Evolutionary conservation across 2,329 filamentous ascomycete genomes (phyloP).

Genomic region (Aspergillus floridensis): DNA sequence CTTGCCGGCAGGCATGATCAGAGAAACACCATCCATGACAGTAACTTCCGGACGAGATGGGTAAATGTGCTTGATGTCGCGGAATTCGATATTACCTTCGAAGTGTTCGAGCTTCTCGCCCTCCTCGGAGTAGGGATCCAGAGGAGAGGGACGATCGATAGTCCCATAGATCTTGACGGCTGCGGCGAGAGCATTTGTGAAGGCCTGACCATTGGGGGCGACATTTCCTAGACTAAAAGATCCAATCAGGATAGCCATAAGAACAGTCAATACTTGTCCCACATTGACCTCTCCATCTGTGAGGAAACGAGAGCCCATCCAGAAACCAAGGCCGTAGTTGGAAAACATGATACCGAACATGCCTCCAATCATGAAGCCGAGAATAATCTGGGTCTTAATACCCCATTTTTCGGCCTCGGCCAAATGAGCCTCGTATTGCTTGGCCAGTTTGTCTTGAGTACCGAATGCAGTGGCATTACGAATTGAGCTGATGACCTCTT

Average conservation of each 20-base stretch:
- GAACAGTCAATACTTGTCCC: slow-evolving; percentile 73
- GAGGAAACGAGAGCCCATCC: slow-evolving; percentile 77
- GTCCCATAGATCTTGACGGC: slow-evolving; percentile 90
- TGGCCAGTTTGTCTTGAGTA: slow-evolving; percentile 86
- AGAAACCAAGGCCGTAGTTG: slow-evolving; percentile 85
- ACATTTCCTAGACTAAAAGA: slow-evolving; percentile 88
- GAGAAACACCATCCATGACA: slow-evolving; percentile 79
- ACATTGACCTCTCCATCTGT: slow-evolving; percentile 64
- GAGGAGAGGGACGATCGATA: slow-evolving; percentile 81
- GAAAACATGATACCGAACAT: slow-evolving; percentile 84
- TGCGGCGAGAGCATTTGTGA: slow-evolving; percentile 77
- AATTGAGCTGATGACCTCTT: slow-evolving; percentile 92
- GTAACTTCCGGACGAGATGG: slow-evolving; percentile 86
- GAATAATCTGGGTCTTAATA: slow-evolving; percentile 67
- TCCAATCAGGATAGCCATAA: slow-evolving; percentile 89
- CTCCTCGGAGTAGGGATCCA: slow-evolving; percentile 69
- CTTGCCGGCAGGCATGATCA: slow-evolving; percentile 82
- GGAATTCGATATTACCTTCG: slow-evolving; percentile 75
- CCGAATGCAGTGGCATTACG: slow-evolving; percentile 90
- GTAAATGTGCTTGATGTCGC: slow-evolving; percentile 87
- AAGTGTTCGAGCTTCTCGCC: slow-evolving; percentile 73
- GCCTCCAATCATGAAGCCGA: slow-evolving; percentile 75
- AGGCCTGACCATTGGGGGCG: slow-evolving; percentile 80
- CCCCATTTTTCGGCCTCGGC: slow-evolving; percentile 71
- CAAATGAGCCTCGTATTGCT: slow-evolving; percentile 77